phyloP scores from a whole-genome alignment of 805 yeast genomes.

The Candida oleophila region DNA sequence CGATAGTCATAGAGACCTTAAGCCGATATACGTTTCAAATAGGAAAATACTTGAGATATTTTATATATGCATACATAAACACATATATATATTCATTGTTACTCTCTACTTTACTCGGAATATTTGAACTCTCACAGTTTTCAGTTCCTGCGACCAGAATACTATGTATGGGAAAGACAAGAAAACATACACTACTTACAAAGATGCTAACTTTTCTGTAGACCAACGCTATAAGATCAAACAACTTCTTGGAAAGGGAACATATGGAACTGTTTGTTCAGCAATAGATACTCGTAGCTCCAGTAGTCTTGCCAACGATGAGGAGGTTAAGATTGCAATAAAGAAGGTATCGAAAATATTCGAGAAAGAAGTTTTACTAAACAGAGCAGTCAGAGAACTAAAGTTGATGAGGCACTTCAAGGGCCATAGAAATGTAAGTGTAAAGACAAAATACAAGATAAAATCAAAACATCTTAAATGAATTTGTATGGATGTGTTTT shows the following conservation, averaged over 20 bases:
- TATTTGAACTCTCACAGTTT: no score
- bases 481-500: background rate
- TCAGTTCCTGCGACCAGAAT: no score
- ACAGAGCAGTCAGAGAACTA: slow-evolving; percentile 81
- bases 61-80: no score
- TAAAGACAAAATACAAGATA: background rate
- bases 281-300: slow-evolving; percentile 54
- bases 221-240: slow-evolving; percentile 59
- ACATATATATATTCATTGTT: no score
- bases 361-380: slow-evolving; percentile 61
- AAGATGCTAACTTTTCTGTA: slow-evolving; percentile 59
- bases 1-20: no score
- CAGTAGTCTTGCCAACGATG: slow-evolving; percentile 11
- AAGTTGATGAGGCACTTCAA: slow-evolving; percentile 76
- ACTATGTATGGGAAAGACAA: background rate
- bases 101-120: no score
- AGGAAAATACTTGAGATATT: no score
- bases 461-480: no score
- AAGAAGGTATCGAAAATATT: slow-evolving; percentile 78
- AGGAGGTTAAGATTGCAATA: slow-evolving; percentile 57
- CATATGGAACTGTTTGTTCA: slow-evolving; percentile 83
- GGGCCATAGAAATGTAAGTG: slow-evolving; percentile 73
- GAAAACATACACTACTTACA: slow-evolving; percentile 14
- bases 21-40: no score
- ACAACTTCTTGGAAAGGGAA: slow-evolving; percentile 73